Evolutionary conservation across 75 land plant species (phyloP).

Genomic region (Gnetum montanum): DNA sequence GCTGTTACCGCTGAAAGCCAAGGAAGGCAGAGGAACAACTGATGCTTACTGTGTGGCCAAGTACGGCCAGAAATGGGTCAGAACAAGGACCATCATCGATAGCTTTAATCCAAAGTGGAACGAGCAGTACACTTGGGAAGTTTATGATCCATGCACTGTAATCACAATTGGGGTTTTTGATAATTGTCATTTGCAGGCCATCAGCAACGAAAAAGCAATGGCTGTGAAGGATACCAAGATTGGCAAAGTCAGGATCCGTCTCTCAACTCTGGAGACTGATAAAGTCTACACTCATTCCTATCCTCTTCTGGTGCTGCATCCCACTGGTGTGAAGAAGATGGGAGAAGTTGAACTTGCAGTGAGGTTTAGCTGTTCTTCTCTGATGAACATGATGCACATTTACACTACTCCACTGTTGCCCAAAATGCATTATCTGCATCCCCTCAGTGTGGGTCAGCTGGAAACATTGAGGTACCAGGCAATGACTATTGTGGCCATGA

Average conservation of each 20-base stretch:
- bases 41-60: constrained; percentile 48
- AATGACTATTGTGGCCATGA: constrained; percentile 38
- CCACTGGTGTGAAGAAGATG: constrained; percentile 50
- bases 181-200: constrained; percentile 32
- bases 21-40: constrained; percentile 26
- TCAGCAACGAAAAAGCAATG: neutral
- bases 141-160: constrained; percentile 76
- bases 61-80: constrained; percentile 46
- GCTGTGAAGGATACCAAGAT: constrained; percentile 34
- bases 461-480: constrained; percentile 46
- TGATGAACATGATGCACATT: constrained; percentile 45
- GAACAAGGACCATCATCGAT: constrained; percentile 30
- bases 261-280: constrained; percentile 53
- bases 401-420: constrained; percentile 54
- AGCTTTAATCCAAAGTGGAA: constrained; percentile 23
- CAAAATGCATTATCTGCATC: constrained; percentile 70
- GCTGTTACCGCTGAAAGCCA: constrained; percentile 32
- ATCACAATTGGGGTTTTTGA: constrained; percentile 75
- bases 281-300: constrained; percentile 53
- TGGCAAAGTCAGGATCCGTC: constrained; percentile 62
- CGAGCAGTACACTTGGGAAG: constrained; percentile 74
- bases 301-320: constrained; percentile 37
- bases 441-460: constrained; percentile 38
- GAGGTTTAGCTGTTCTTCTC: constrained; percentile 57
- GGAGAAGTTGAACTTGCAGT: constrained; percentile 70